Evolutionary conservation across 1,139 yeast species (phyloP).

Genomic region (Blastobotrys niveus): DNA sequence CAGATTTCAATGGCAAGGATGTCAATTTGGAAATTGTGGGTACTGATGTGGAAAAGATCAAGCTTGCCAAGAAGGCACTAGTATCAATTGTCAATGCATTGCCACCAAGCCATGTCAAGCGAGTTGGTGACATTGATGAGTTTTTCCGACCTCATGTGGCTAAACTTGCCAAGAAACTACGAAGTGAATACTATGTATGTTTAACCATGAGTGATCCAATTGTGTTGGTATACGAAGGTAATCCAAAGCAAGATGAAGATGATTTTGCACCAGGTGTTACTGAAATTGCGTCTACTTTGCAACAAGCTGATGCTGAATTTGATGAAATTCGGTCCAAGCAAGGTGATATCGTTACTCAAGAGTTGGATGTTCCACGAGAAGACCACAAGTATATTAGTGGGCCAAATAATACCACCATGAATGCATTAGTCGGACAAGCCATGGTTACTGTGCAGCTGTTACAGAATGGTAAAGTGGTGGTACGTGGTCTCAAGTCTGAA

Average conservation of each 20-base stretch:
- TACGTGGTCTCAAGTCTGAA: conserved; percentile 58
- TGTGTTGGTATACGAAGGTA: conserved; percentile 39
- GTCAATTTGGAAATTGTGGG: conserved; percentile 44
- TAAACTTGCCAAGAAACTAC: conserved; percentile 42
- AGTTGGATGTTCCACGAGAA: conserved; percentile 46
- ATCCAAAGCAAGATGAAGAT: conserved; percentile 37
- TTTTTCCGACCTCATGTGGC: conserved; percentile 52
- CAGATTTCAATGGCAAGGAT: conserved; percentile 31
- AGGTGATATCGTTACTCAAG: conserved; percentile 46
- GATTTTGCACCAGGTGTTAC: conserved; percentile 45
- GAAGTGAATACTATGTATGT: conserved; percentile 47
- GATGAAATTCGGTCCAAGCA: conserved; percentile 57
- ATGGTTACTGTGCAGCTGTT: conserved; percentile 26
- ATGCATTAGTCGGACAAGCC: conserved; percentile 39
- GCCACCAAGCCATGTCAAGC: conserved; percentile 59
- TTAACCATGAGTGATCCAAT: conserved; percentile 48
- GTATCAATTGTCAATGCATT: conserved; percentile 68
- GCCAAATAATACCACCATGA: conserved; percentile 44
- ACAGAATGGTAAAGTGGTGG: conserved; percentile 40
- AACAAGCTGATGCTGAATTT: conserved; percentile 47
- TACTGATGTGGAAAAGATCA: conserved; percentile 41
- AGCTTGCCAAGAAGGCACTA: conserved; percentile 57
- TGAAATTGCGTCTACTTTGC: conserved; percentile 33
- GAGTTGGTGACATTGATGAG: conserved; percentile 61
- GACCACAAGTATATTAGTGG: conserved; percentile 58